Evolutionary conservation across 306 rosid species (phyloP).

Genomic region (Malus orientalis): DNA sequence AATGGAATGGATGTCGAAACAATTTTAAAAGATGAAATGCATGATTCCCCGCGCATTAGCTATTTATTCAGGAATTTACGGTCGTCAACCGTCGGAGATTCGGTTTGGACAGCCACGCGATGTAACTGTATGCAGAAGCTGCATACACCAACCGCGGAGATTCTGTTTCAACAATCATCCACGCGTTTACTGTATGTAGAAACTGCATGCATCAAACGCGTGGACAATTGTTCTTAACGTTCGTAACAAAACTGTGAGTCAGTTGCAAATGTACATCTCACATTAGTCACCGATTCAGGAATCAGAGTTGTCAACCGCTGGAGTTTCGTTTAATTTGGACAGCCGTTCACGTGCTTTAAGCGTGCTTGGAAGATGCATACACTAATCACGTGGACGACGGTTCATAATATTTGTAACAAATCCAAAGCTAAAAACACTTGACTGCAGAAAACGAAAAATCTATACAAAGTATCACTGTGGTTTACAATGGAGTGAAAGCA

Average conservation of each 20-base stretch:
- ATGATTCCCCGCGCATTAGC: not conserved
- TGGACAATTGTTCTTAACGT: not conserved
- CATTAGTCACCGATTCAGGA: not conserved
- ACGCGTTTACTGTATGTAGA: too few relatives aligned
- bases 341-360: not conserved
- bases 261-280: not conserved
- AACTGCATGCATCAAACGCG: too few relatives aligned
- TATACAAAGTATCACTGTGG: constrained; percentile 25
- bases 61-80: too few relatives aligned
- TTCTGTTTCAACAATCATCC: too few relatives aligned
- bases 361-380: not conserved
- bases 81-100: too few relatives aligned
- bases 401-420: not conserved
- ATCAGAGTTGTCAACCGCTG: not conserved
- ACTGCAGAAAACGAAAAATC: not conserved
- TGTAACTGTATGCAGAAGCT: too few relatives aligned
- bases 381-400: not conserved
- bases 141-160: too few relatives aligned
- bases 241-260: not conserved
- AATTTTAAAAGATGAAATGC: not conserved
- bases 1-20: not conserved
- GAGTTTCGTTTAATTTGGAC: not conserved
- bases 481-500: not conserved
- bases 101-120: too few relatives aligned
- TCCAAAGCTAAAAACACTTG: not conserved